phyloP scores from a whole-genome alignment of 2,329 filamentous ascomycete species.

The Fusarium begoniae region DNA sequence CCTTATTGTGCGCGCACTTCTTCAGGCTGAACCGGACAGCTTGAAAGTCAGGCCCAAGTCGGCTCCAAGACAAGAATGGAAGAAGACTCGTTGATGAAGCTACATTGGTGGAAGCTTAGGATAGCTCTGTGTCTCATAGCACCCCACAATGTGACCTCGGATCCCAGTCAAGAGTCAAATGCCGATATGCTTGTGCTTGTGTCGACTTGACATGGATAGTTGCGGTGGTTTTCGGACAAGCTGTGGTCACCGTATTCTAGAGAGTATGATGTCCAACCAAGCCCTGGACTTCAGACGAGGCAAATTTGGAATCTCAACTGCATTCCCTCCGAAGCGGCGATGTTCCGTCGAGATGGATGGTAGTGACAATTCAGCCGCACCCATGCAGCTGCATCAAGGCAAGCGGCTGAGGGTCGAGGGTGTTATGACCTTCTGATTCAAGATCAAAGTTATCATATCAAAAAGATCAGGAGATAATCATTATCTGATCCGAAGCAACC shows the following conservation, averaged over 20 bases:
- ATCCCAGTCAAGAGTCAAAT: not conserved
- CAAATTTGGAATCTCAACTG: conserved; percentile 15
- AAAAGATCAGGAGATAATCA: conserved; percentile 26
- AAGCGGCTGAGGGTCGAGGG: not conserved
- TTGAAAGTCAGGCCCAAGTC: not conserved
- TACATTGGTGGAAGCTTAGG: not conserved
- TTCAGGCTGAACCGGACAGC: not conserved
- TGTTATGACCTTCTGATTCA: not conserved
- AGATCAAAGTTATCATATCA: conserved; percentile 36
- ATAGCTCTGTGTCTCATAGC: not conserved
- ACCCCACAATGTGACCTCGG: conserved; percentile 19
- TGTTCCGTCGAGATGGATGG: not conserved
- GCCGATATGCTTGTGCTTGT: conserved; percentile 2
- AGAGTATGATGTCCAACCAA: not conserved
- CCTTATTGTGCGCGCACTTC: not conserved
- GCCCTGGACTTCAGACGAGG: not conserved
- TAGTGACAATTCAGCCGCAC: conserved; percentile 15
- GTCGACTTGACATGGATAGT: not conserved
- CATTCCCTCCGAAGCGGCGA: not conserved
- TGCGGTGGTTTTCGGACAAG: not conserved
- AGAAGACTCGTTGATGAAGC: not conserved
- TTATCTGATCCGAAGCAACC: conserved; percentile 24
- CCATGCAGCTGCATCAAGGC: not conserved
- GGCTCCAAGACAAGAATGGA: not conserved
- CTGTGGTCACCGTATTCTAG: not conserved